Evolutionary conservation across 2,329 filamentous ascomycete species (phyloP).

Genomic region (Pseudogymnoascus sp.): DNA sequence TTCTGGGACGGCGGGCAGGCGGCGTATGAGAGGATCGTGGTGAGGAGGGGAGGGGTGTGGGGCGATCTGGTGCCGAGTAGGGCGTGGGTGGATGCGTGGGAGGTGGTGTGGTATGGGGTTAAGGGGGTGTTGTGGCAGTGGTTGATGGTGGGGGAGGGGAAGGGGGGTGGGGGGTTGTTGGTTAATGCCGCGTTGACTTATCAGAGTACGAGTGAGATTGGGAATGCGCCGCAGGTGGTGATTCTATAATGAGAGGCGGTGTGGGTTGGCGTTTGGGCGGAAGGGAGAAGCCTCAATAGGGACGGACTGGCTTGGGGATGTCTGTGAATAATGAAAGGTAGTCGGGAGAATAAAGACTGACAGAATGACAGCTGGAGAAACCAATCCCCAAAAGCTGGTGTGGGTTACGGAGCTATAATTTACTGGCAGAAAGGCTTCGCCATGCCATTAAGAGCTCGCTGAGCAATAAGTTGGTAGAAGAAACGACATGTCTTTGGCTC

Average conservation of each 20-base stretch:
- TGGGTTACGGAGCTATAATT: neutral
- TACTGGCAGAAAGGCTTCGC: no score
- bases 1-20: conserved; percentile 54
- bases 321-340: neutral
- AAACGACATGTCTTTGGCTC: no score
- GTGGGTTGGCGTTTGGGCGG: neutral
- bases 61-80: conserved; percentile 23
- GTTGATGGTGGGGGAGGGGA: conserved; percentile 46
- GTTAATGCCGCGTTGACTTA: conserved; percentile 53
- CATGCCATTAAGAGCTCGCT: no score
- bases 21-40: conserved; percentile 27
- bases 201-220: conserved; percentile 39
- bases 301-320: neutral
- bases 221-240: conserved; percentile 32
- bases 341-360: neutral
- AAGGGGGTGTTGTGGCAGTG: conserved; percentile 49
- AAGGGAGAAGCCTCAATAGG: neutral
- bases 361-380: neutral
- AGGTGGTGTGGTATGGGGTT: conserved; percentile 44
- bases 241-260: conserved; percentile 17
- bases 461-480: no score
- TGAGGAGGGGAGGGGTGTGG: conserved; percentile 28
- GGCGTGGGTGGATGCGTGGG: conserved; percentile 43
- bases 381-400: neutral
- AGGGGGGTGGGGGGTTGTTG: conserved; percentile 41